Evolutionary conservation across 495 filamentous ascomycete genomes (phyloP).

Genomic region (Neurospora discreta): DNA sequence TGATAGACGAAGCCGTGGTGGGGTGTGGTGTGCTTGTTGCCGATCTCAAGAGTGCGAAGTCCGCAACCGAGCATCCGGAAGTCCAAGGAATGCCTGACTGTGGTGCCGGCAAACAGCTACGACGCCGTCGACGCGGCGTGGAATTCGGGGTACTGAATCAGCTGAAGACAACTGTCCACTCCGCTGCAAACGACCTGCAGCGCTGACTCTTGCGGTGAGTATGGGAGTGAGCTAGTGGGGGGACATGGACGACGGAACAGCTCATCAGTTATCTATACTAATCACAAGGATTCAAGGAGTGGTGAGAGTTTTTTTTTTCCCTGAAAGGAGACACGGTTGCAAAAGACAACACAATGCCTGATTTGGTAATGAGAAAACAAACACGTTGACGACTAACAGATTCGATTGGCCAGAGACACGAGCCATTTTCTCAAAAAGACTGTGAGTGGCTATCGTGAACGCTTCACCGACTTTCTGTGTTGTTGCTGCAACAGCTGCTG

Average conservation of each 20-base stretch:
- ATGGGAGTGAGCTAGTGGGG: background rate
- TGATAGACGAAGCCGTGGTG: background rate
- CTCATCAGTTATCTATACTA: background rate
- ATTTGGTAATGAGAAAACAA: background rate
- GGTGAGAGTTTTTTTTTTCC: background rate
- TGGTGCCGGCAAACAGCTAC: background rate
- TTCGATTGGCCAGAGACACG: background rate
- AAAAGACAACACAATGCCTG: background rate
- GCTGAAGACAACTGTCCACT: background rate
- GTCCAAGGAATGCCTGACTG: background rate
- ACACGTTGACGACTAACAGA: background rate
- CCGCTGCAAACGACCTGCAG: background rate
- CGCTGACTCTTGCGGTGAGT: background rate
- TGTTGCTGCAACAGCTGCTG: background rate
- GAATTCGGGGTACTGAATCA: background rate
- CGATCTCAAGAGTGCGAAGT: background rate
- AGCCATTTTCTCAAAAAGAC: background rate
- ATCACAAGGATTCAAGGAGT: background rate
- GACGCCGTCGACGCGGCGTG: background rate
- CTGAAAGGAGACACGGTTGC: background rate
- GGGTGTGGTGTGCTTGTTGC: background rate
- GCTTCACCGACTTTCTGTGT: background rate
- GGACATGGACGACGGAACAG: background rate
- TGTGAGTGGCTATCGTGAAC: background rate
- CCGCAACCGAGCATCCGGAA: background rate